Evolutionary conservation across 176 grass and related monocot genomes (phyloP).

Genomic region (Avena eriantha): DNA sequence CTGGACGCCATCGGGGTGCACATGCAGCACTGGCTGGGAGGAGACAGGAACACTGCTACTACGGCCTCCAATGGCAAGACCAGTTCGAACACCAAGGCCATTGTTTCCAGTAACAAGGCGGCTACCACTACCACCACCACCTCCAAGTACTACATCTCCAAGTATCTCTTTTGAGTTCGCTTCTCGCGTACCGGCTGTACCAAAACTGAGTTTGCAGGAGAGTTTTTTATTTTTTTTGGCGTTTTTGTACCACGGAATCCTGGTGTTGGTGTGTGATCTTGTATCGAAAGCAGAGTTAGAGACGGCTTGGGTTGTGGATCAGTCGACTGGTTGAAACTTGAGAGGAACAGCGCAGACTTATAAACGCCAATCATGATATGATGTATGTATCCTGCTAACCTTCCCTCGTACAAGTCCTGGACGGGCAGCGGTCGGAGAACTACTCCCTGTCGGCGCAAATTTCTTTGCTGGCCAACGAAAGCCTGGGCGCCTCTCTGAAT

Average conservation of each 20-base stretch:
- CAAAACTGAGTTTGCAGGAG: neutral
- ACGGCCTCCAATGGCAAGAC: conserved; percentile 42
- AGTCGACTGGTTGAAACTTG: too few relatives aligned
- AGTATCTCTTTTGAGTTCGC: conserved; percentile 61
- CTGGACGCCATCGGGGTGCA: conserved; percentile 89
- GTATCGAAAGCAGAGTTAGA: neutral
- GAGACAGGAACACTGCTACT: conserved; percentile 43
- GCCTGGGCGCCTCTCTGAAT: neutral
- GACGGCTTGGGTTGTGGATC: too few relatives aligned
- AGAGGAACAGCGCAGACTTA: too few relatives aligned
- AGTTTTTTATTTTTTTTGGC: too few relatives aligned
- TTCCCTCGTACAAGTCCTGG: too few relatives aligned
- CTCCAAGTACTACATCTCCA: conserved; percentile 61
- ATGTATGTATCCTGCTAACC: too few relatives aligned
- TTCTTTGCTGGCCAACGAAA: neutral
- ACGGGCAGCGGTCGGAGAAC: neutral
- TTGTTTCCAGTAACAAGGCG: neutral
- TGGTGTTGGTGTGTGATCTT: neutral
- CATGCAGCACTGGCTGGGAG: conserved; percentile 92
- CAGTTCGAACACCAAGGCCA: neutral
- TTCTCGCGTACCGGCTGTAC: neutral
- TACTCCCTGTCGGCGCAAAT: neutral
- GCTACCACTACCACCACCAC: neutral
- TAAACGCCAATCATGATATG: too few relatives aligned
- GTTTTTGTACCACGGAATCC: too few relatives aligned